Conservation (phyloP, 179 eudicot genomes). For the Nepenthes alata region DNA sequence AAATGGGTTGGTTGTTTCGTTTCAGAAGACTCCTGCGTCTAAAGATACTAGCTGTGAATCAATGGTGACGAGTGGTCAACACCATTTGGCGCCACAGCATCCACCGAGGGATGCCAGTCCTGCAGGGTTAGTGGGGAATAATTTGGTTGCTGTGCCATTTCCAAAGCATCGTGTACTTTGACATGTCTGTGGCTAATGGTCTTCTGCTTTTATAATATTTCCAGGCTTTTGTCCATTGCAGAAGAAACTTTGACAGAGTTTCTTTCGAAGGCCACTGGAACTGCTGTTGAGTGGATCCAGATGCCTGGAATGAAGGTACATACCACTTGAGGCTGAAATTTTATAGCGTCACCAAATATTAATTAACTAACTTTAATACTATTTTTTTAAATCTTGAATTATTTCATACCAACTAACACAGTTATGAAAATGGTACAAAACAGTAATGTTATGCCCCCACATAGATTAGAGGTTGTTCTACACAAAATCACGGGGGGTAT, state of each 20-base stretch:
- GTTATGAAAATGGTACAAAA: too few species aligned
- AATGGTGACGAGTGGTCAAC: conserved; percentile 93
- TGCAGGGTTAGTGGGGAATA: conserved; percentile 76
- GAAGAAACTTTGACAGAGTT: conserved; percentile 99
- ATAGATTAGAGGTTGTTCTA: too few species aligned
- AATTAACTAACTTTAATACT: too few species aligned
- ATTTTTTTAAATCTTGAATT: too few species aligned
- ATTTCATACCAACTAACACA: too few species aligned
- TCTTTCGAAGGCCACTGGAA: conserved; percentile 99
- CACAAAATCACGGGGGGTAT: too few species aligned
- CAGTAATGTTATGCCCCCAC: too few species aligned
- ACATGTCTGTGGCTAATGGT: conserved; percentile 15
- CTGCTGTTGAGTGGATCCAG: conserved; percentile 99
- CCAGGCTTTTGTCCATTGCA: conserved; percentile 95
- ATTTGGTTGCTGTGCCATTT: conserved; percentile 30
- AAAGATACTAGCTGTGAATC: conserved; percentile 91
- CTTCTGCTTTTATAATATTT: conserved; percentile 22
- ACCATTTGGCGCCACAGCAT: conserved; percentile 68
- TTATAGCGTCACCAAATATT: too few species aligned
- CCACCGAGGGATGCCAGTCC: conserved; percentile 98
- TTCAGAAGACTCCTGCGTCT: conserved; percentile 52
- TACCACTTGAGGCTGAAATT: not conserved
- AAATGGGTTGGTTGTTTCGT: conserved; percentile 8
- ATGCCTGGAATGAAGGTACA: conserved; percentile 99
- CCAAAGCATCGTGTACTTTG: conserved; percentile 20